These are phyloP conservation scores for Batkoa obscura DNA, from an alignment of 371 early-diverging fungal genomes.

Conservation along the genomic window DNA sequence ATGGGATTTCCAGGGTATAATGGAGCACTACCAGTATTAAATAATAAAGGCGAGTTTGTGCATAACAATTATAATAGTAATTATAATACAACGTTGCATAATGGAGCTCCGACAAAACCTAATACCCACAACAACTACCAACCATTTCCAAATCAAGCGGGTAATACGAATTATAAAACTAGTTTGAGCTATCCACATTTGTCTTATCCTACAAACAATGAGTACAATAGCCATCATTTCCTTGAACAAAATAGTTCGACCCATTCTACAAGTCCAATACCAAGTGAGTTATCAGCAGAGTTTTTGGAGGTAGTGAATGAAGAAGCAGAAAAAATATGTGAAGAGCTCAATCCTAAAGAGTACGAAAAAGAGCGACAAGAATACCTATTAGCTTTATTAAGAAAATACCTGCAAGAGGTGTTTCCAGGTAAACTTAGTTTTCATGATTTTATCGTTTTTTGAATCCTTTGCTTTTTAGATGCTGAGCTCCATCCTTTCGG, in stretches of 20 bases:
- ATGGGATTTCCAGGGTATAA: too few relatives aligned
- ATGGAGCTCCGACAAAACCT: too few relatives aligned
- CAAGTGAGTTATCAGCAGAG: not conserved
- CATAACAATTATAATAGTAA: too few relatives aligned
- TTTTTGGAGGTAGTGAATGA: not conserved
- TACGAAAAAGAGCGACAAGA: not conserved
- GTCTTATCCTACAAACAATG: not conserved
- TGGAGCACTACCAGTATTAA: too few relatives aligned
- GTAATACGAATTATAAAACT: too few relatives aligned
- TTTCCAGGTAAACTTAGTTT: not conserved
- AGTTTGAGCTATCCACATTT: not conserved
- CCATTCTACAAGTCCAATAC: not conserved
- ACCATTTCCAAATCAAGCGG: too few relatives aligned
- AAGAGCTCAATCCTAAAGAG: not conserved
- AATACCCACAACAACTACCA: too few relatives aligned
- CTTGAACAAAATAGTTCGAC: not conserved
- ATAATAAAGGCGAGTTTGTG: too few relatives aligned
- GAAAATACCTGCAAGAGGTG: not conserved
- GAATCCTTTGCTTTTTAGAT: not conserved
- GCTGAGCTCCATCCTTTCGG: slow-evolving; percentile 12
- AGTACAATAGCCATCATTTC: not conserved
- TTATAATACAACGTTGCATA: too few relatives aligned
- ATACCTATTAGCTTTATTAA: not conserved
- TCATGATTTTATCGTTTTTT: not conserved
- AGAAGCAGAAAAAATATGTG: not conserved